Evolutionary conservation across 163 green algal species (phyloP), one percentile per base, ranked within the genome.

Genomic region (Smithsoniella earleae): DNA sequence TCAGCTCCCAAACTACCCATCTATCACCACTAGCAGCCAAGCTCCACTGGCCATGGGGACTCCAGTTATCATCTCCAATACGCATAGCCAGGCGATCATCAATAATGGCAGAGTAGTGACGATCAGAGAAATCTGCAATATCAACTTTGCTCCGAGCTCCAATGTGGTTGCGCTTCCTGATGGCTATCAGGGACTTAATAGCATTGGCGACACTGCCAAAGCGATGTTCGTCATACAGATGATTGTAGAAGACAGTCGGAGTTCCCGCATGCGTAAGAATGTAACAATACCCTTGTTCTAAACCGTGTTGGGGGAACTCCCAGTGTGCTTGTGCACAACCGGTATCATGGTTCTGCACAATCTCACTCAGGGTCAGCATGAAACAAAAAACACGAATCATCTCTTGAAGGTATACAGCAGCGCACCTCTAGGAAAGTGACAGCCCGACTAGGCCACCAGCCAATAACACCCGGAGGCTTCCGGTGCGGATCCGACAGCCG

Each of bases 401-500:
- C 40, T 49, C 40, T 22, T 49, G 40, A 49, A 49, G 13, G 10
- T 49, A 10, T 49, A 13, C 40, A 49, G 54, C 54, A 58, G 33
- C 22, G 18, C 25, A 63, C 30, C 63, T 72, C 73, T 18, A 73
- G 33, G 76, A 95, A 95, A 20, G 88, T 92, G 31, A 88, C 82
- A 13, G 88, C 75, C 13, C 84, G 78, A 6, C 77, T 82, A 43
- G 92, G 92, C 92, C 90, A 96, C 83, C 86, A 91, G 49, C 92
- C 92, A 25, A 95, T 74, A n/a, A 97, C 74, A 3, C 92, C 92
- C 16, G 89, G 81, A 2, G 92, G 87, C 64, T 90, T 89, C 43
- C 87, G 89, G 3, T 84, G 30, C 2, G 31, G 30, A 75, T 97
- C 92, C 28, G 73, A 66, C 74, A 97, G 81, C 10, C 92, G 78